Conservation (phyloP, 2,329 filamentous ascomycete species). For the Fusarium sarcochroum region DNA sequence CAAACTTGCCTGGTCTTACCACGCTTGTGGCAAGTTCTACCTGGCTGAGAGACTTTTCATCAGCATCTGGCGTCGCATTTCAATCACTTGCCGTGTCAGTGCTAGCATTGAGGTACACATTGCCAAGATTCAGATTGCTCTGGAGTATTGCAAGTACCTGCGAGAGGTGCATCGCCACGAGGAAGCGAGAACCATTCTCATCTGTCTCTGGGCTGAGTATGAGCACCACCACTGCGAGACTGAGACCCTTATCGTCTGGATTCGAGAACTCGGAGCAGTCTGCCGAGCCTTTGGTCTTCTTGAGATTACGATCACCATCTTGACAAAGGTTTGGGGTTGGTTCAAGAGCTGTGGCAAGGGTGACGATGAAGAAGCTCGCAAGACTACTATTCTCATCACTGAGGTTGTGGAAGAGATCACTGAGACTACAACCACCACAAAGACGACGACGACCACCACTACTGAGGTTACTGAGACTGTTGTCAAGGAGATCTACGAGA, state of each 20-base stretch:
- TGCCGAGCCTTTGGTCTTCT: slow-evolving; percentile 54
- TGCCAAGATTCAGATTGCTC: slow-evolving; percentile 56
- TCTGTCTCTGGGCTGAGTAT: slow-evolving; percentile 59
- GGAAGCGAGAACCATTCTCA: slow-evolving; percentile 57
- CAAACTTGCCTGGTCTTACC: slow-evolving; percentile 54
- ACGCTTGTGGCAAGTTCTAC: slow-evolving; percentile 50
- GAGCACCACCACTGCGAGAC: slow-evolving; percentile 54
- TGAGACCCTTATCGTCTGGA: slow-evolving; percentile 52
- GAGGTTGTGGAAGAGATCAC: slow-evolving; percentile 58
- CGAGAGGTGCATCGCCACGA: slow-evolving; percentile 50
- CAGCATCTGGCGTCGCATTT: slow-evolving; percentile 57
- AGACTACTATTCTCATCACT: slow-evolving; percentile 55
- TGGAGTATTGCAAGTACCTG: slow-evolving; percentile 56
- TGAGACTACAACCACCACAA: slow-evolving; percentile 52
- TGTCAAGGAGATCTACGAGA: slow-evolving; percentile 55
- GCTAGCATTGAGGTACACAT: slow-evolving; percentile 53
- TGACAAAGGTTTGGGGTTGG: slow-evolving; percentile 57
- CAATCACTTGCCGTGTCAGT: slow-evolving; percentile 50
- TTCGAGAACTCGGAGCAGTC: slow-evolving; percentile 54
- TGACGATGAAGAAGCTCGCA: slow-evolving; percentile 52
- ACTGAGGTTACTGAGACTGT: slow-evolving; percentile 53
- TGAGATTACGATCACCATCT: slow-evolving; percentile 52
- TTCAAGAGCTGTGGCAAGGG: slow-evolving; percentile 54
- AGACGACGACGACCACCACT: slow-evolving; percentile 50
- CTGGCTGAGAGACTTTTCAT: slow-evolving; percentile 58